phyloP scores from a whole-genome alignment of 768 basidiomycete genomes.

The Tulasnella sp. region DNA sequence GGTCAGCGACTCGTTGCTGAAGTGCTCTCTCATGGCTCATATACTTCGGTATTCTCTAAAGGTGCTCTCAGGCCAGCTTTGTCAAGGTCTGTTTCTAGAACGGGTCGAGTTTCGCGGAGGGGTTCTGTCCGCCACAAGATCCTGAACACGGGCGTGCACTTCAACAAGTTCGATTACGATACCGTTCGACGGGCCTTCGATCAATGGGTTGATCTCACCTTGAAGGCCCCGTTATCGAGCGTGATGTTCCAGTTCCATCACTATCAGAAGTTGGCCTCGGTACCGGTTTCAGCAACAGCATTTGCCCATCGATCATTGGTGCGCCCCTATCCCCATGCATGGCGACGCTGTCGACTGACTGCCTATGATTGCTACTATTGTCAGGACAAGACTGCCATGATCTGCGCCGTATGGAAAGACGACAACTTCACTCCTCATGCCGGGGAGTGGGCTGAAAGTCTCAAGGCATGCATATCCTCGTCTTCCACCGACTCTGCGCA shows the following conservation, averaged over 20 bases:
- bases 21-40: too few species aligned
- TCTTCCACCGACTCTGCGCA: neutral
- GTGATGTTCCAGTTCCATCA: slow-evolving; percentile 6
- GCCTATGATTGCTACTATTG: too few species aligned
- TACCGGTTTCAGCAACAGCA: slow-evolving; percentile 2
- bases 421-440: too few species aligned
- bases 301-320: slow-evolving; percentile 7
- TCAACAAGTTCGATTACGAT: neutral
- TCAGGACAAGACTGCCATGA: too few species aligned
- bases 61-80: neutral
- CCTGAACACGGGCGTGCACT: neutral
- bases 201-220: neutral
- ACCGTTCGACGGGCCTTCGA: slow-evolving; percentile 1
- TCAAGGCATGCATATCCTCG: neutral
- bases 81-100: neutral
- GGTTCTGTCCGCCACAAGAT: neutral
- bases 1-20: too few species aligned
- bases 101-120: neutral
- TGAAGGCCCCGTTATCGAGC: neutral
- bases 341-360: too few species aligned
- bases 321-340: too few species aligned
- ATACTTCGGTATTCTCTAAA: too few species aligned
- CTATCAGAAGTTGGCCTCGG: neutral
- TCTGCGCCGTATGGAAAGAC: too few species aligned
- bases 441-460: too few species aligned